Evolutionary conservation across 1,284 basidiomycete species (phyloP).

Genomic region (Ceratobasidium sp.): DNA sequence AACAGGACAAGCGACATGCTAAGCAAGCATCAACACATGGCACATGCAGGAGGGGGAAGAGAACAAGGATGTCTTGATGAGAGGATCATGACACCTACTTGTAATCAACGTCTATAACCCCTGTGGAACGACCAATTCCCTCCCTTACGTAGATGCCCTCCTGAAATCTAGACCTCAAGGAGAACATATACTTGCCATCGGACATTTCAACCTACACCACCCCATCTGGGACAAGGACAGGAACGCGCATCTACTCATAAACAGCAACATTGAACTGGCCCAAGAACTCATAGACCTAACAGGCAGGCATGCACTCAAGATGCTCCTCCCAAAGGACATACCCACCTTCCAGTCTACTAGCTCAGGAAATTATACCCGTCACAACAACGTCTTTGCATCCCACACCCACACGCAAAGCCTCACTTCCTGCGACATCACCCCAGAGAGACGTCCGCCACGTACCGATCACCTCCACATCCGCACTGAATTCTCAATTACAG

Average conservation of each 20-base stretch:
- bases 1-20: no score
- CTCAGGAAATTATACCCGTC: no score
- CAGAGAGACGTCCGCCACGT: slow-evolving; percentile 46
- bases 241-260: slow-evolving; percentile 61
- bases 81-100: no score
- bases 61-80: no score
- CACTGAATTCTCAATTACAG: not conserved
- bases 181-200: no score
- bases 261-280: slow-evolving; percentile 46
- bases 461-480: not conserved
- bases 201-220: slow-evolving; percentile 25
- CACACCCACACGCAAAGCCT: slow-evolving; percentile 49
- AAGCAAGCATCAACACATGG: no score
- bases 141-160: not conserved
- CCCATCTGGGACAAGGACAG: slow-evolving; percentile 21
- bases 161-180: not conserved
- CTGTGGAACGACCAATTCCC: not conserved
- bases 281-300: slow-evolving; percentile 53
- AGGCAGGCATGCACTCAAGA: slow-evolving; percentile 51
- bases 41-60: no score
- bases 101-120: slow-evolving; percentile 16
- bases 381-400: slow-evolving; percentile 59
- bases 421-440: slow-evolving; percentile 50
- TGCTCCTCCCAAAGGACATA: slow-evolving; percentile 56
- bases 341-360: no score